Percentiles rank a stretch among this genome's conserved stretches.
These are phyloP conservation scores for Hevea brasiliensis DNA, from an alignment of 345 rosid species.

Conservation along the genomic window DNA sequence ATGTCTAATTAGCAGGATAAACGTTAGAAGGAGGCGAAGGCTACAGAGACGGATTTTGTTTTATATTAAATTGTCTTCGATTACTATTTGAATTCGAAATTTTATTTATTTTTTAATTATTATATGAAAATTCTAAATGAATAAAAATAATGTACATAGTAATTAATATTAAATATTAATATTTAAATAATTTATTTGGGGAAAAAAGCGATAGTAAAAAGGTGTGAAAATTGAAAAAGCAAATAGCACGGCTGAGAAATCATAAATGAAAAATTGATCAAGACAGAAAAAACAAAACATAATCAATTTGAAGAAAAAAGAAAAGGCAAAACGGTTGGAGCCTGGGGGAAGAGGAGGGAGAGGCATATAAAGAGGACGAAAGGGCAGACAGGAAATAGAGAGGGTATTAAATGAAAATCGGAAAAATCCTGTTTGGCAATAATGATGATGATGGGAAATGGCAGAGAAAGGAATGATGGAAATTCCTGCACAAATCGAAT, in stretches of 20 bases:
- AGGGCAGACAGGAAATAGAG: not conserved
- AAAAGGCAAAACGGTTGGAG: not conserved
- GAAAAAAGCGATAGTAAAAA: too few species aligned
- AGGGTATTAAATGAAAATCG: not conserved
- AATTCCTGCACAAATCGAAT: conserved; percentile 36
- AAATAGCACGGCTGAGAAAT: not conserved
- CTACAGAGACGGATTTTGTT: too few species aligned
- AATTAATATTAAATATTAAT: too few species aligned
- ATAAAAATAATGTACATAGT: too few species aligned
- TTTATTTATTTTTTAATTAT: too few species aligned
- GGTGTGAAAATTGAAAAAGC: too few species aligned
- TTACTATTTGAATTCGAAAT: too few species aligned
- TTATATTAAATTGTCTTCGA: too few species aligned
- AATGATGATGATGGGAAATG: conserved; percentile 12
- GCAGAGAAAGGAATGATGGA: conserved; percentile 33
- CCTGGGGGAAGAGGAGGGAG: not conserved
- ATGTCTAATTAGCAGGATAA: too few species aligned
- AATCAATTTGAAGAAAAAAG: not conserved
- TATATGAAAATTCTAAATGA: too few species aligned
- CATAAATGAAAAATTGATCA: not conserved
- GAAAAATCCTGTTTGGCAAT: not conserved
- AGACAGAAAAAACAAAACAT: not conserved
- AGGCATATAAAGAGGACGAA: not conserved
- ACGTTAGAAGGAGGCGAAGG: too few species aligned
- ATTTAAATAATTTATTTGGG: too few species aligned